These are phyloP conservation scores for Fraxinus greggii DNA, from an alignment of 305 asterid species.

Conservation along the genomic window DNA sequence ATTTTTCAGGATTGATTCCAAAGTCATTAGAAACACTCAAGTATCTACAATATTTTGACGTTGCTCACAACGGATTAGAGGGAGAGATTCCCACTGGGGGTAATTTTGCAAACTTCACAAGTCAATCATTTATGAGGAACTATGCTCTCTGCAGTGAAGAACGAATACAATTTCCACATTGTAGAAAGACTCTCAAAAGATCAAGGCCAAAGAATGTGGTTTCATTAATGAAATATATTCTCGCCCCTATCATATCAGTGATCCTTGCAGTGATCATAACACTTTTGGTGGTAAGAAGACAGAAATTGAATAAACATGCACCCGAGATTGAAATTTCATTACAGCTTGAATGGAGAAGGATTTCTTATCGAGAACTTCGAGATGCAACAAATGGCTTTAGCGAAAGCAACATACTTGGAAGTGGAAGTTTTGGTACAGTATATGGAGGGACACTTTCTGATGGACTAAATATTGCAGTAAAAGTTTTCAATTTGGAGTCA, in stretches of 20 bases:
- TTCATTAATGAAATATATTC: neutral
- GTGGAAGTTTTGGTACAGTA: neutral
- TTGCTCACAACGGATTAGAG: neutral
- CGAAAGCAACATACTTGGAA: neutral
- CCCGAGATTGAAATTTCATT: neutral
- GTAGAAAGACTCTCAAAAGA: neutral
- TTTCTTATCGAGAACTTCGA: neutral
- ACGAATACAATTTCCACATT: neutral
- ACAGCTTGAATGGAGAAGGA: neutral
- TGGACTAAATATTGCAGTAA: neutral
- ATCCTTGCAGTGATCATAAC: neutral
- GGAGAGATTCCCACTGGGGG: neutral
- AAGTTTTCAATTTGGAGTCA: neutral
- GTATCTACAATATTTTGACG: neutral
- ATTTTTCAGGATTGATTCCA: neutral
- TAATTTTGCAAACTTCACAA: neutral
- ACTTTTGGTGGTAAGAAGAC: neutral
- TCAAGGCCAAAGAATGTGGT: conserved; percentile 4
- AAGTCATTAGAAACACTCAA: neutral
- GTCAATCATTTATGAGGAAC: conserved; percentile 6
- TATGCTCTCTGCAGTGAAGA: conserved; percentile 14
- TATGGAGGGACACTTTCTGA: neutral
- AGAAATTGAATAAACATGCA: neutral
- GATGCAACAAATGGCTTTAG: neutral
- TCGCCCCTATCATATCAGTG: neutral